Evolutionary conservation across 495 filamentous ascomycete genomes (phyloP), one percentile per base, ranked within the genome.

Genomic region (Xylaria intraflava): DNA sequence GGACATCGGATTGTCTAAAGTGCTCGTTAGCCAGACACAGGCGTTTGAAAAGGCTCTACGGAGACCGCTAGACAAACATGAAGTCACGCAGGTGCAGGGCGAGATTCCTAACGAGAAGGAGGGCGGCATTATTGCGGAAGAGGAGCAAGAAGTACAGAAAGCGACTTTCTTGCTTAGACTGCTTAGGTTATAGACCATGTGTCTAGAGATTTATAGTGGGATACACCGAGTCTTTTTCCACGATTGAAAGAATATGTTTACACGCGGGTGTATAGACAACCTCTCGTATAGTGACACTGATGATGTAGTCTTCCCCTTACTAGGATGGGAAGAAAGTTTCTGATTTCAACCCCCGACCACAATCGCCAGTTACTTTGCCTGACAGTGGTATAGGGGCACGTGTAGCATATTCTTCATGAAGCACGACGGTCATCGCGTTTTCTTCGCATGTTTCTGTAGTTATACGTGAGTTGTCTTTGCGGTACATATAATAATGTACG

Each of bases 91-190:
- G 41, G 65, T 85, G 49, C 83, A 84, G 31, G 84, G 83, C 17
- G 69, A 85, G 74, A 78, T 79, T 33, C 74, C 79, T 19, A 80
- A 74, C 11, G 72, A 76, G 47, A 70, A 74, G 35, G 73, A 78
- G 46, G 81, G 82, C 36, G 77, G 72, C 17, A 71, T 90, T 45
- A 89, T 96, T 59, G 74, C 82, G 49, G 80, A 94, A 66, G 92
- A 96, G 67, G 86, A 95, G 69, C 85, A 91, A 58, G 90, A 96
- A 72, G 82, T 96, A 46, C 87, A 89, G 62, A 89, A 87, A 62
- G 88, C 89, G 0, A 89, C 83, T 7, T 90, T 95, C 72, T 73
- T 93, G 74, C 67, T 96, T 68, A 83, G 89, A 60, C 65, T 96
- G 57, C 69, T 95, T 51, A 90, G 83, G 73, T 70, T 95, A 51